These are phyloP conservation scores for Cyberlindnera suaveolens DNA, from an alignment of 805 yeast genomes.

Conservation along the genomic window DNA sequence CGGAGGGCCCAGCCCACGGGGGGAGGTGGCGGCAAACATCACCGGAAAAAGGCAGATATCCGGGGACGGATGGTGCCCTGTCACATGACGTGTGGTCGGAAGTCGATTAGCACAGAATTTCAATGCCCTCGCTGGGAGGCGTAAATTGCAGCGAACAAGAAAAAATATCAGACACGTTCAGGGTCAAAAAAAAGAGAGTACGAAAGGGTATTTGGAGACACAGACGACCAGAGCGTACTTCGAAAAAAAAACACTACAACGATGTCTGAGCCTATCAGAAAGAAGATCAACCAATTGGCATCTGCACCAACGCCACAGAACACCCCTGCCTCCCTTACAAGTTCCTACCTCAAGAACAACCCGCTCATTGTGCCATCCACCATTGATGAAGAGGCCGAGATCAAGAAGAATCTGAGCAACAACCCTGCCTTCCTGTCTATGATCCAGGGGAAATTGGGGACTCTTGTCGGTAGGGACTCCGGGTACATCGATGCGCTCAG, in stretches of 20 bases:
- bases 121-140: too few species aligned
- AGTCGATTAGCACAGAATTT: too few species aligned
- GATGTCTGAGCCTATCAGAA: slow-evolving; percentile 88
- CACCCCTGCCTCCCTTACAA: slow-evolving; percentile 86
- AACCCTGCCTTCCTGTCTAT: slow-evolving; percentile 79
- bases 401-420: slow-evolving; percentile 48
- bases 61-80: too few species aligned
- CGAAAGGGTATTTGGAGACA: too few species aligned
- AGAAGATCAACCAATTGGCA: slow-evolving; percentile 67
- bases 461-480: slow-evolving; percentile 77
- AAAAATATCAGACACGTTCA: too few species aligned
- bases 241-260: neutral
- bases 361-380: slow-evolving; percentile 55
- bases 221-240: too few species aligned
- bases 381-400: slow-evolving; percentile 48
- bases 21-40: too few species aligned
- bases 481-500: slow-evolving; percentile 83
- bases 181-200: too few species aligned
- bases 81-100: too few species aligned
- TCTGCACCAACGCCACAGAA: slow-evolving; percentile 98
- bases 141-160: too few species aligned
- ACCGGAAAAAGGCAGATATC: too few species aligned
- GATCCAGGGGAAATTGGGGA: slow-evolving; percentile 85
- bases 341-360: slow-evolving; percentile 60
- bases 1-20: too few species aligned